Percentiles rank a stretch among this genome's conserved stretches.
Evolutionary conservation across 148 eudicot species (phyloP).

Genomic region (Beta vulgaris): DNA sequence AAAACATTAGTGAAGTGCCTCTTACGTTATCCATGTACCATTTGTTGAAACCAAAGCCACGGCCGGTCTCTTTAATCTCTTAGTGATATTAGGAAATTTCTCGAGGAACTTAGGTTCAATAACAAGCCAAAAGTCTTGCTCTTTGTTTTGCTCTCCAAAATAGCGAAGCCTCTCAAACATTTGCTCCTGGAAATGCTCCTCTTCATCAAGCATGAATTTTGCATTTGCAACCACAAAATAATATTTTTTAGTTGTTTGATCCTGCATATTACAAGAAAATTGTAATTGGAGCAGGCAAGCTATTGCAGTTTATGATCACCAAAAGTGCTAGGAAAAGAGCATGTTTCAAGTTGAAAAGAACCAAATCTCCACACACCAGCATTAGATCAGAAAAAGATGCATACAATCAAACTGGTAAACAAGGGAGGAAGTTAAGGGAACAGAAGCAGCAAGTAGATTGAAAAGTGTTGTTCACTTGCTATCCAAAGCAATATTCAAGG

Average conservation of each 20-base stretch:
- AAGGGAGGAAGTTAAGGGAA: not conserved
- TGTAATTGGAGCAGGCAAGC: constrained; percentile 1
- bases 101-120: constrained; percentile 94
- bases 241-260: constrained; percentile 53
- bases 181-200: constrained; percentile 93
- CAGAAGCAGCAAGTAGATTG: not conserved
- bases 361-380: not conserved
- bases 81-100: constrained; percentile 72
- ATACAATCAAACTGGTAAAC: not conserved
- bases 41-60: constrained; percentile 97
- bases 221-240: constrained; percentile 94
- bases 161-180: constrained; percentile 64
- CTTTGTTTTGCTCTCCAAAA: constrained; percentile 59
- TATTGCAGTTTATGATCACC: not conserved
- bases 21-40: constrained; percentile 98
- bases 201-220: constrained; percentile 98
- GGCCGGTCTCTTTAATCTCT: constrained; percentile 86
- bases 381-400: not conserved
- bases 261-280: constrained; percentile 35
- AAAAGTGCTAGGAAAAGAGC: not conserved
- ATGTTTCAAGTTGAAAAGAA: not conserved
- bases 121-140: constrained; percentile 97
- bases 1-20: not conserved
- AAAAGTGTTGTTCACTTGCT: not conserved
- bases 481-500: not conserved